Base-by-base conservation (phyloP, 169 alveolate species). In the Neospora caninum region DNA sequence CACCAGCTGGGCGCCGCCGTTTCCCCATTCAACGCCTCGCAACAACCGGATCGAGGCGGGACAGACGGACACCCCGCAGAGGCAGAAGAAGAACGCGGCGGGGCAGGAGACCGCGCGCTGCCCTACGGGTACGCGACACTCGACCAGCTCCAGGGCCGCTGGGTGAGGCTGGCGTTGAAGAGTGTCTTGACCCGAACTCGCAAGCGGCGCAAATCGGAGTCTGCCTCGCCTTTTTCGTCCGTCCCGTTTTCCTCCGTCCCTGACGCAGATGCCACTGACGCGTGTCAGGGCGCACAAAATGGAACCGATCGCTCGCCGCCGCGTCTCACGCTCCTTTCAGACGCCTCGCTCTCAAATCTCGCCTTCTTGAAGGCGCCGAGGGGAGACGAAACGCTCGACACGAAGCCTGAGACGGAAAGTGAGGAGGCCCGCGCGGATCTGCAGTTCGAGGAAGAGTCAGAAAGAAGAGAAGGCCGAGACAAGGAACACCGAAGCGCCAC, bases 81-180 rank as follows among this genome's bases (percentile, higher is more conserved):
- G 6, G 80, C 80, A 25, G 43, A n/a, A 31, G 84, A 36, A 2
- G 49, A 73, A n/a, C 25, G 16, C 25, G 84, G 9, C 39, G 39
- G 20, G 31, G 73, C 16, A 6, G 16, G 16, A 36, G 49, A 18
- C 43, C 41, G 39, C 43, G 49, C 16, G 27, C 84, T 73, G 84
- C 84, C 84, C 16, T 73, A 73, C 84, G 84, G 84, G 43, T 73
- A 73, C 43, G 18, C 84, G 43, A 73, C 45, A 10, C 45, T 73
- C 27, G 84, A 13, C 25, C 42, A 73, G 43, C 42, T 73, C 43
- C 42, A 73, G 49, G 84, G 84, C 43, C 39, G 84, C 39, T 73
- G 84, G 84, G 49, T 73, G 84, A 1, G 84, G 0, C 84, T 73
- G 25, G 84, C 84, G 49, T 43, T 73, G 84, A 31, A 73, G 84